Evolutionary conservation across 148 eudicot species (phyloP).

Genomic region (Dysphania ambrosioides): DNA sequence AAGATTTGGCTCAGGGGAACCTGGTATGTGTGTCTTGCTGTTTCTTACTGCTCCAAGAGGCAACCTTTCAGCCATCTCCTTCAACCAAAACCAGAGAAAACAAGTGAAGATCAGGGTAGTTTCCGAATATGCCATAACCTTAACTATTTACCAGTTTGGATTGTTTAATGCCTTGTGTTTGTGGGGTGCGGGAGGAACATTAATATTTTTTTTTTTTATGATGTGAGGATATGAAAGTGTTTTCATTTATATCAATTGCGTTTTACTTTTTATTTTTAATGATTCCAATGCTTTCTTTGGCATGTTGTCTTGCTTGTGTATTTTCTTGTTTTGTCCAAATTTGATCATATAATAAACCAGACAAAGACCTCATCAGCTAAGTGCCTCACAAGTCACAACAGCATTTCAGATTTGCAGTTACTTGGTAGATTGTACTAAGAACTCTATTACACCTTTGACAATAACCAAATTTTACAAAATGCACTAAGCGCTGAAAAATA

Average conservation of each 20-base stretch:
- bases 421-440: not conserved
- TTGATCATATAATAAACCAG: not conserved
- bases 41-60: slow-evolving; percentile 38
- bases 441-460: not conserved
- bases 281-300: not conserved
- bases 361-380: not conserved
- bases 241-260: no score
- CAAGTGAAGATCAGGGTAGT: not conserved
- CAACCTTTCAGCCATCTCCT: slow-evolving; percentile 51
- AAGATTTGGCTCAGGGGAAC: slow-evolving; percentile 29
- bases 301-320: not conserved
- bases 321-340: not conserved
- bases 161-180: no score
- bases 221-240: not conserved
- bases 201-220: no score
- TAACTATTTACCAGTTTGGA: no score
- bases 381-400: not conserved
- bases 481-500: not conserved
- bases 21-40: slow-evolving; percentile 20
- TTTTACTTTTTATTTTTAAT: not conserved
- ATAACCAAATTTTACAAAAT: not conserved
- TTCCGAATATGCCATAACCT: not conserved
- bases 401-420: not conserved
- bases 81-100: slow-evolving; percentile 31
- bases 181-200: no score